Evolutionary conservation across 2,329 filamentous ascomycete species (phyloP), one percentile per base, ranked within the genome.

Genomic region (Penicillium expansum): DNA sequence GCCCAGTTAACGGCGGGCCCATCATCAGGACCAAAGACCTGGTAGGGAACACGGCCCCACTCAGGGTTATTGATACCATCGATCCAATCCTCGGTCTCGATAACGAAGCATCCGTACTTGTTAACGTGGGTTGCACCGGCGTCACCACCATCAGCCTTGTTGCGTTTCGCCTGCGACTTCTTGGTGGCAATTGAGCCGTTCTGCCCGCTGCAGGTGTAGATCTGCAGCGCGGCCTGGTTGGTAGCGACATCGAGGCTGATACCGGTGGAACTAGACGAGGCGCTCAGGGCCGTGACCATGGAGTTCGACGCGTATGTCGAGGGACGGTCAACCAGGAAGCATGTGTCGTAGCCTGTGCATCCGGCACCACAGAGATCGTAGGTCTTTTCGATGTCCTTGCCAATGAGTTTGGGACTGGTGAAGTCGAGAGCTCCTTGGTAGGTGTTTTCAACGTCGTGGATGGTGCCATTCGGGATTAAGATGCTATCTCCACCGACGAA

Each of bases 31-130:
- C 73, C 71, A 58, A 72, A 78, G 58, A 79, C 69, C 67, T 78
- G 74, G 60, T 71, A 72, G 1, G 67, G 54, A 30, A 68, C 75
- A 54, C 92, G 84, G 57, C 86, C 86, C 93, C 93, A 97, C 74
- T 91, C 84, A 0, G 92, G 92, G 66, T 95, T 84, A 77, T 96
- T 97, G 77, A 97, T 94, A 27, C 83, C 92, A 71, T 96, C 92
- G 69, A 97, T 96, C 84, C 86, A 97, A 73, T 94, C 92, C 80
- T 97, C 85, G 13, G 94, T 90, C 78, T 97, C 93, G 74, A 97
- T 83, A 48, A 96, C 93, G 27, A 96, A 70, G 74, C 93, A 97
- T 32, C 91, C 92, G 69, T 92, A 91, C 78, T 92, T 60, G 71
- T 79, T 64, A 71, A 83, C 66, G 77, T 72, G 65, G 71, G 69